Evolutionary conservation across 2,329 filamentous ascomycete species (phyloP).

Genomic region (Cadophora sp.): DNA sequence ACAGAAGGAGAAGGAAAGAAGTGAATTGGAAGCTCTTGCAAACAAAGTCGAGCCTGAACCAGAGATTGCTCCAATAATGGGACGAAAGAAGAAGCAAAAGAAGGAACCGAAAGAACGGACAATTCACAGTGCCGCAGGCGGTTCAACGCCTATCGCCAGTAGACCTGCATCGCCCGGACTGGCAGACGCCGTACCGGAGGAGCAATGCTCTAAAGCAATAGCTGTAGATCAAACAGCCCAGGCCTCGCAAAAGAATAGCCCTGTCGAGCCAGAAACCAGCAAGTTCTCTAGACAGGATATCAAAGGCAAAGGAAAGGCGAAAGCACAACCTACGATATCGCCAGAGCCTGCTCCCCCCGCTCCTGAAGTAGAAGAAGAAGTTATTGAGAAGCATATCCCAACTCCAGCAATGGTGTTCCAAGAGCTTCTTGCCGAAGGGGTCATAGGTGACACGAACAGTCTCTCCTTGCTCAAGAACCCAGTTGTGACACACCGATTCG

Average conservation of each 20-base stretch:
- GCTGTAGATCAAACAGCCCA: slow-evolving; percentile 18
- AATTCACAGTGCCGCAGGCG: slow-evolving; percentile 41
- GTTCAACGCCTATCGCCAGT: slow-evolving; percentile 39
- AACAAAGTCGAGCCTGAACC: slow-evolving; percentile 50
- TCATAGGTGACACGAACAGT: slow-evolving; percentile 46
- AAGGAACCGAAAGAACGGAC: slow-evolving; percentile 78
- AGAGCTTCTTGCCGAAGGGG: slow-evolving; percentile 46
- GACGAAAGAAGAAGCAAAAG: slow-evolving; percentile 85
- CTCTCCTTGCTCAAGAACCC: slow-evolving; percentile 51
- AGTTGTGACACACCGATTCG: slow-evolving; percentile 43
- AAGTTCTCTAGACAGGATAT: slow-evolving; percentile 27
- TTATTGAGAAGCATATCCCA: slow-evolving; percentile 39
- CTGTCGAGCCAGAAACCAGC: slow-evolving; percentile 29
- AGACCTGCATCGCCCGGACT: slow-evolving; percentile 38
- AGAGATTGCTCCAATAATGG: slow-evolving; percentile 72
- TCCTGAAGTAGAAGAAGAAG: slow-evolving; percentile 40
- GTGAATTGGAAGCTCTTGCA: slow-evolving; percentile 61
- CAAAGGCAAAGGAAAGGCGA: slow-evolving; percentile 38
- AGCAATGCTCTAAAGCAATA: slow-evolving; percentile 20
- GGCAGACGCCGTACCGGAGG: slow-evolving; percentile 21
- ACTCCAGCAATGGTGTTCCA: slow-evolving; percentile 47
- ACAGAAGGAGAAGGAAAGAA: slow-evolving; percentile 66
- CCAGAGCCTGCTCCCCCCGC: slow-evolving; percentile 32
- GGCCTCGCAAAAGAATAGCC: slow-evolving; percentile 19
- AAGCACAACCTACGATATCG: slow-evolving; percentile 32